A percentile compares a stretch with the other conserved stretches of the same genome.
Conservation (phyloP, 106 monocot genomes). For the Hemerocallis citrina region DNA sequence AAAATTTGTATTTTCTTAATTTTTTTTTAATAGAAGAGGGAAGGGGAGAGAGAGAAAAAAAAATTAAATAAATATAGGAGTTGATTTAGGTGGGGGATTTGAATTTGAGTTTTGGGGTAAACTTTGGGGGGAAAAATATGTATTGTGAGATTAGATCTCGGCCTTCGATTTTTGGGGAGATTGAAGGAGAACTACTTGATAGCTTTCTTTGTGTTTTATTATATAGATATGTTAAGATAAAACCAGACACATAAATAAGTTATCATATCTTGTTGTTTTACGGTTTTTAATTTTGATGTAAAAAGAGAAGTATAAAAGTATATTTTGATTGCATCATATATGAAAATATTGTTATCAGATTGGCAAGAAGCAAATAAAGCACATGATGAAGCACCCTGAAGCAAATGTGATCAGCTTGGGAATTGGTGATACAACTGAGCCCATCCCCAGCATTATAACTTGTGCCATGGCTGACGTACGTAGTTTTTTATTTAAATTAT, state of each 20-base stretch:
- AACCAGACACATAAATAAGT: not conserved
- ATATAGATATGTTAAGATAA: not conserved
- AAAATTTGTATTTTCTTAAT: too few species aligned
- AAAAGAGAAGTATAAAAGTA: not conserved
- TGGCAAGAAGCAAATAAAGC: constrained; percentile 35
- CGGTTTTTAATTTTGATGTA: not conserved
- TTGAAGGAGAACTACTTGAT: too few species aligned
- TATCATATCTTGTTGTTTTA: not conserved
- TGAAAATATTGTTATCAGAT: constrained; percentile 32
- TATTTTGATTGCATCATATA: not conserved
- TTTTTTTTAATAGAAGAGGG: too few species aligned
- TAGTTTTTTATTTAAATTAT: too few species aligned
- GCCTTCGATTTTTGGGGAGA: too few species aligned
- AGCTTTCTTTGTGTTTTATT: not conserved
- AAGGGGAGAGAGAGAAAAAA: too few species aligned
- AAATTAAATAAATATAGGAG: too few species aligned
- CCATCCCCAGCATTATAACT: constrained; percentile 62
- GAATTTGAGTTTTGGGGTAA: too few species aligned
- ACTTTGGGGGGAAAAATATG: too few species aligned
- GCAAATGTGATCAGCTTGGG: constrained; percentile 86
- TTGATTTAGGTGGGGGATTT: too few species aligned
- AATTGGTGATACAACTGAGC: constrained; percentile 78
- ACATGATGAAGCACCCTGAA: constrained; percentile 70
- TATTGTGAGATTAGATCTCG: too few species aligned
- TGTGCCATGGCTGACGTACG: constrained; percentile 83